A percentile compares a stretch with the other conserved stretches of the same genome.
Evolutionary conservation across 2,329 filamentous ascomycete species (phyloP).

Genomic region (Zopfia rhizophila): DNA sequence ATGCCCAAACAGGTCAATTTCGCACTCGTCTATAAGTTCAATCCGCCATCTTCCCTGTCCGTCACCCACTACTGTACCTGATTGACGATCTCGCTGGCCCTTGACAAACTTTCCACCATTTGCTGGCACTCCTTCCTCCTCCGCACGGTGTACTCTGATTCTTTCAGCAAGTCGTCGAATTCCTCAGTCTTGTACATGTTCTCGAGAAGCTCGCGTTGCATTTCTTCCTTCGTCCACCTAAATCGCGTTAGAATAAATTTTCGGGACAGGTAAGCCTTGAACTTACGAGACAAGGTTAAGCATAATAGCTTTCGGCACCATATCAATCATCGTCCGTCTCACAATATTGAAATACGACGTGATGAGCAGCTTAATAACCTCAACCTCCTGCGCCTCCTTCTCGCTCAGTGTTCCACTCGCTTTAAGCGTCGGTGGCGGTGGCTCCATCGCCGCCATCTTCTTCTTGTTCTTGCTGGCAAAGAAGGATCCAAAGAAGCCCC

Average conservation of each 20-base stretch:
- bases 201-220: slow-evolving; percentile 96
- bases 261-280: too few species aligned
- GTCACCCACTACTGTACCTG: slow-evolving; percentile 60
- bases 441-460: slow-evolving; percentile 99
- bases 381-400: slow-evolving; percentile 93
- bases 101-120: slow-evolving; percentile 93
- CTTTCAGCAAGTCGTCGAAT: slow-evolving; percentile 93
- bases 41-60: background rate
- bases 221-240: slow-evolving; percentile 95
- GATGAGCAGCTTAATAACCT: slow-evolving; percentile 98
- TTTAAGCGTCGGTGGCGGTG: slow-evolving; percentile 91
- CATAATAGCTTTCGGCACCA: slow-evolving; percentile 99
- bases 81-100: slow-evolving; percentile 96
- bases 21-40: background rate
- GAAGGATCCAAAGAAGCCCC: slow-evolving; percentile 97
- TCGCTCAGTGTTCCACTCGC: slow-evolving; percentile 93
- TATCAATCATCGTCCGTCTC: slow-evolving; percentile 98
- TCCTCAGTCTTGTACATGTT: slow-evolving; percentile 95
- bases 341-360: slow-evolving; percentile 98
- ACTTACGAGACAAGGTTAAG: slow-evolving; percentile 93
- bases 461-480: slow-evolving; percentile 99
- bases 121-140: slow-evolving; percentile 98
- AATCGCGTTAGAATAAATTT: slow-evolving; percentile 22
- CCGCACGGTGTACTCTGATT: slow-evolving; percentile 95
- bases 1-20: too few species aligned